These are phyloP conservation scores for Boletus hoseneyae DNA, from an alignment of 1,284 basidiomycete genomes.

Conservation along the genomic window DNA sequence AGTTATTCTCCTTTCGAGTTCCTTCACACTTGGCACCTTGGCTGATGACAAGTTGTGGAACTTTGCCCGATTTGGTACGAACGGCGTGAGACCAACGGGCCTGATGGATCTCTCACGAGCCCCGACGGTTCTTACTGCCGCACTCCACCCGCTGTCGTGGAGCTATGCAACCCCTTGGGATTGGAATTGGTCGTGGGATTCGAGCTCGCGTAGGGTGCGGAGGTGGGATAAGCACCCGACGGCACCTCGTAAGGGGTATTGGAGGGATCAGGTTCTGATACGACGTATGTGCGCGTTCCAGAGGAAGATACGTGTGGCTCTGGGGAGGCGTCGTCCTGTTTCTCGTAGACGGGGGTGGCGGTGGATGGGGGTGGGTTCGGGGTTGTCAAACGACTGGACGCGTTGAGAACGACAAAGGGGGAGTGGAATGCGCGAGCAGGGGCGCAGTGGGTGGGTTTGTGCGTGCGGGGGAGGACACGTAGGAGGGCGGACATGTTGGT, in stretches of 20 bases:
- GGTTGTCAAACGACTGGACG: conserved; percentile 33
- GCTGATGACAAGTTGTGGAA: conserved; percentile 42
- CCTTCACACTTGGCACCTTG: conserved; percentile 41
- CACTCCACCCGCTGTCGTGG: conserved; percentile 46
- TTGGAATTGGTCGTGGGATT: conserved; percentile 39
- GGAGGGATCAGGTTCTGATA: conserved; percentile 60
- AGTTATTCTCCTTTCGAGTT: conserved; percentile 33
- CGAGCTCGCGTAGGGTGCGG: conserved; percentile 49
- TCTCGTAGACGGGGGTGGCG: conserved; percentile 47
- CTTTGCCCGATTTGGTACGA: conserved; percentile 34
- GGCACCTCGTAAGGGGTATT: conserved; percentile 60
- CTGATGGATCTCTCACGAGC: conserved; percentile 40
- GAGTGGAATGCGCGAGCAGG: conserved; percentile 52
- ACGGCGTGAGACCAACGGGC: conserved; percentile 32
- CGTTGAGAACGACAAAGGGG: conserved; percentile 51
- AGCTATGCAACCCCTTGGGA: conserved; percentile 38
- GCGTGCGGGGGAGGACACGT: conserved; percentile 6
- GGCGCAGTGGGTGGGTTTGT: neutral
- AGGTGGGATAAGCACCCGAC: conserved; percentile 61
- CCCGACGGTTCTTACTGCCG: conserved; percentile 40
- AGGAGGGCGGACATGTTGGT: conserved; percentile 16
- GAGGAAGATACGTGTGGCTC: conserved; percentile 44
- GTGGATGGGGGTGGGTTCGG: conserved; percentile 25
- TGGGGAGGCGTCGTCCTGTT: conserved; percentile 48
- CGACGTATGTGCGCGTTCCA: conserved; percentile 58